These are phyloP conservation scores for Penicillium decumbens DNA, from an alignment of 2,329 filamentous ascomycete genomes.

Conservation along the genomic window DNA sequence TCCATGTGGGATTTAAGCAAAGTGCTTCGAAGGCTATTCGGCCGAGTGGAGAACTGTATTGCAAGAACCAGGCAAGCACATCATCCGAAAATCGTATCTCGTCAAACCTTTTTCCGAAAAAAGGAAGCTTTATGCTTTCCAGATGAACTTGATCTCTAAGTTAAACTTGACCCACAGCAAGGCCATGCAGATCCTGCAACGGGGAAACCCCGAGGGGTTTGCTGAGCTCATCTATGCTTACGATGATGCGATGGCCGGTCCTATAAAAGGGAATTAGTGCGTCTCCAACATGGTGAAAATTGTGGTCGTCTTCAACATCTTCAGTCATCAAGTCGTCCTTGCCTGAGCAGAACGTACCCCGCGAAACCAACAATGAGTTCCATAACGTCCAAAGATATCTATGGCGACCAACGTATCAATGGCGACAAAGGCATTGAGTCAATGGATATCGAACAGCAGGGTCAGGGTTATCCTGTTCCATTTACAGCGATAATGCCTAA, in stretches of 20 bases:
- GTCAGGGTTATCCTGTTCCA: constrained; percentile 5
- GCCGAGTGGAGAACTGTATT: neutral
- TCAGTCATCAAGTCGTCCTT: neutral
- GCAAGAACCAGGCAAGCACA: neutral
- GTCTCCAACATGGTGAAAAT: neutral
- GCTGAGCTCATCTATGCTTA: constrained; percentile 1
- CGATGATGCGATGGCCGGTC: constrained; percentile 9
- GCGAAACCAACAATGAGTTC: constrained; percentile 1
- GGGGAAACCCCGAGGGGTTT: neutral
- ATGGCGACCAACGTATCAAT: constrained; percentile 2
- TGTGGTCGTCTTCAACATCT: neutral
- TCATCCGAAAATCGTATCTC: neutral
- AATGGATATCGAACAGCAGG: constrained; percentile 18
- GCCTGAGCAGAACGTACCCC: neutral
- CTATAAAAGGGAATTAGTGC: neutral
- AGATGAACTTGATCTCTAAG: neutral
- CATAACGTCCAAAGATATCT: constrained; percentile 5
- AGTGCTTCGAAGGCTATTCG: neutral
- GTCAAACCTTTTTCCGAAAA: neutral
- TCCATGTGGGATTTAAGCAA: neutral
- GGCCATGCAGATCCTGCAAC: neutral
- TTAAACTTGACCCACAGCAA: neutral
- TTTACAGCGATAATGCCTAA: constrained; percentile 3
- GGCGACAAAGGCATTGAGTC: constrained; percentile 1
- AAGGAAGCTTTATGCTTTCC: neutral